Evolutionary conservation across 257 asterid species (phyloP), one percentile per base, ranked within the genome.

Genomic region (Galeopsis tetrahit): DNA sequence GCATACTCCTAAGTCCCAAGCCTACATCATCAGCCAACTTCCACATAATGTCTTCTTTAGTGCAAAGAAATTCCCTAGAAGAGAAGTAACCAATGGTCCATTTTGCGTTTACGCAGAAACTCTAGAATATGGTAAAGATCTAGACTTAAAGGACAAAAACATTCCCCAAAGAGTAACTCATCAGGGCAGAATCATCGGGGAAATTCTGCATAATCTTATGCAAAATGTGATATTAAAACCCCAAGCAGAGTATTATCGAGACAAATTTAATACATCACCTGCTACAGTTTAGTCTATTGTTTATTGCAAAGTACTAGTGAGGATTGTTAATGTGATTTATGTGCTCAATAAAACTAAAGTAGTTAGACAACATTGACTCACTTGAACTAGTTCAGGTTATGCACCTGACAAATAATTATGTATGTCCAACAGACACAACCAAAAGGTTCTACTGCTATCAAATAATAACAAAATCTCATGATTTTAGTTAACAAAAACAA

Each of bases 161-260:
- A 53, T 36, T 5, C 64, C 14, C 36, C 9, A 4, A 52, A 53
- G 40, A 52, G 42, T 9, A 17, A 34, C 67, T 39, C 39, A 14
- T 53, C 66, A 56, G 56, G 10, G 57, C 42, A 53, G 36, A 42
- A 15, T 7, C 8, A 58, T 15, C n/a, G 67, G 7, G 42, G 32
- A 15, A 72, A 15, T 51, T 13, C 38, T 7, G 3, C 46, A 49
- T 40, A 53, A 63, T 55, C 46, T 42, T 34, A 46, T 36, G 61
- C 38, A 38, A 31, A 31, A 74, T 52, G 56, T 56, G 14, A 56
- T 74, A 10, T n/a, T 74, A 74, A 43, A 56, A 46, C 68, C 63
- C 14, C 49, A 55, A 43, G 34, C 42, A 49, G 48, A 66, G 63
- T 21, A 48, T 8, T 33, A 66, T 15, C 3, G 33, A 34, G 66